Evolutionary conservation across 768 basidiomycete species (phyloP), one percentile per base, ranked within the genome.

Genomic region (Russula vinacea): DNA sequence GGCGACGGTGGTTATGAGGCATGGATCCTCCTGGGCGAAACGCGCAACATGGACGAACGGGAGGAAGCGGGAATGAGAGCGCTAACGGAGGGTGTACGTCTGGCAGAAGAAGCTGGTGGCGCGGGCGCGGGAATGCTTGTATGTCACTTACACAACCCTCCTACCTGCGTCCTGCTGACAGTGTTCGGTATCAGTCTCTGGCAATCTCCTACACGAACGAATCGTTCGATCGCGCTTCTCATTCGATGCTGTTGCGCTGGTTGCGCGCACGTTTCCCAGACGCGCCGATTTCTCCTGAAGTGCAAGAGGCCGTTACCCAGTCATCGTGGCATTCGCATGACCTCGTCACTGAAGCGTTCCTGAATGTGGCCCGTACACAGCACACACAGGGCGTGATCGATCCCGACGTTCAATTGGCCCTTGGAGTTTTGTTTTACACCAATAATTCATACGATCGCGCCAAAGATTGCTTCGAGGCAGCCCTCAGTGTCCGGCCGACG

Each of bases 151-250:
- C 10, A 44, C 35, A 17, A 54, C 56, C 56, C 35, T 26, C 22
- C 50, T 40, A 22, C 35, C 19, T 56, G 14, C 40, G 7, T 24
- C 35, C 63, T 54, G 40, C 64, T 71, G 24, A 60, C 71, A 32
- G 22, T 24, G 14, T 56, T 32, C 39, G 57, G 42, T 39, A 22
- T 45, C 70, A 98, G 95, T 94, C 94, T 7, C 83, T 98, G 39
- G 94, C 96, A 1, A 94, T 98, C 67, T 94, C 93, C 10, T 98
- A 92, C 74, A 96, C 95, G 37, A 99, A 98, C 71, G 96, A 98
- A 76, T 84, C 85, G 0, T 89, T 87, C 69, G 95, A 98, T 70
- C 81, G 89, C 13, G 94, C 87, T 8, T 89, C 95, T 3, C 85
- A 96, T 71, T 78, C 86, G 0, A 91, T 88, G 79, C 82, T 99